Conservation (phyloP, 1,139 yeast genomes). For the Geotrichum europaeum region DNA sequence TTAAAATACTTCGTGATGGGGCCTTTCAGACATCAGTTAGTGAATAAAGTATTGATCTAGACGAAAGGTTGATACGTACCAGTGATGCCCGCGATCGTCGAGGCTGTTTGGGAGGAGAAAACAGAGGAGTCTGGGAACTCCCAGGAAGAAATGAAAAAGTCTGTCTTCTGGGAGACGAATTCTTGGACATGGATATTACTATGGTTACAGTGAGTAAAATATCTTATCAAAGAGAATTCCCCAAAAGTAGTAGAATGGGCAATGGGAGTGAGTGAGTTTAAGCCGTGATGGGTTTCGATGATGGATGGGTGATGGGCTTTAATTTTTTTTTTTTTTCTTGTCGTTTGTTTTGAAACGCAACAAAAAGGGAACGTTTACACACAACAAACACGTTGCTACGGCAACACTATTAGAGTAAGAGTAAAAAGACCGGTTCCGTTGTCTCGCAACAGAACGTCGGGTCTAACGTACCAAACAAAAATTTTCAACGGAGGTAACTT, state of each 20-base stretch:
- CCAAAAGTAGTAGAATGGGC: background rate
- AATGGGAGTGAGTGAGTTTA: background rate
- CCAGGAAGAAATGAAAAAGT: conserved; percentile 1
- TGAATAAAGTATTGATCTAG: background rate
- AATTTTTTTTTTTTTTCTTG: background rate
- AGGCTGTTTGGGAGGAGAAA: background rate
- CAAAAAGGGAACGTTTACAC: background rate
- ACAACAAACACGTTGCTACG: background rate
- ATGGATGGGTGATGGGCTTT: background rate
- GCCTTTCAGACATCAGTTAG: conserved; percentile 10
- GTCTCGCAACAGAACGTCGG: background rate
- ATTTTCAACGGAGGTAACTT: background rate
- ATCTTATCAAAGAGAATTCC: background rate
- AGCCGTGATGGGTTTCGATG: background rate
- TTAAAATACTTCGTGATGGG: conserved; percentile 25
- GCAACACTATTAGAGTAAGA: background rate
- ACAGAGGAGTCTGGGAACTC: background rate
- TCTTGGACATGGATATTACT: background rate
- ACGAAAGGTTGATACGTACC: background rate
- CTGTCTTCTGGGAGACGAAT: background rate
- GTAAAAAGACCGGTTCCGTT: background rate
- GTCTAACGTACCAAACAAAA: no score
- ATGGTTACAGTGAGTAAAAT: background rate
- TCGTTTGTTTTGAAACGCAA: background rate
- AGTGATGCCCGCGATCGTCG: background rate